A percentile compares a stretch with the other conserved stretches of the same genome.
Evolutionary conservation across 108 stramenopile species (phyloP).

Genomic region (Cyclostephanos invisitatus): DNA sequence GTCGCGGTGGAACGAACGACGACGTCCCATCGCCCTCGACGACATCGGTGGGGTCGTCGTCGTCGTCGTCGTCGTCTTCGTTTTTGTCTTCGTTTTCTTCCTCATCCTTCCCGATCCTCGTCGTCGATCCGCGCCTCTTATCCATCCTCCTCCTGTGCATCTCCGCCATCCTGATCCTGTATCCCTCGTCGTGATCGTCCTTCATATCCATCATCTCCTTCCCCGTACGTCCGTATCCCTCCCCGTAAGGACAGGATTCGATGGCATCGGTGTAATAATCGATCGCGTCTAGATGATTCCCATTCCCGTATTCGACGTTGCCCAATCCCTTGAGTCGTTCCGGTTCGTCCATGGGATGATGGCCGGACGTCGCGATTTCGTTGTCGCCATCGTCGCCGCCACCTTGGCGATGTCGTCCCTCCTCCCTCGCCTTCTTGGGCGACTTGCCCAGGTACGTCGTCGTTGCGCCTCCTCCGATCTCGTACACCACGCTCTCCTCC

Average conservation of each 20-base stretch:
- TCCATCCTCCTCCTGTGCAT: conserved; percentile 26
- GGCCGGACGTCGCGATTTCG: not conserved
- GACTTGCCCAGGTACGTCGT: not conserved
- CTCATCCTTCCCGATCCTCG: conserved; percentile 16
- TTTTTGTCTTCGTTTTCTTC: conserved; percentile 14
- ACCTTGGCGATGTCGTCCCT: too few species aligned
- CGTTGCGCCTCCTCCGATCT: conserved; percentile 19
- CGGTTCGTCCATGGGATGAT: conserved; percentile 32
- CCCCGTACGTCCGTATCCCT: conserved; percentile 45
- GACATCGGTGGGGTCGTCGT: conserved; percentile 1
- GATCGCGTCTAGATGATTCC: conserved; percentile 73
- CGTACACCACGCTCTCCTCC: conserved; percentile 9
- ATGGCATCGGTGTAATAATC: conserved; percentile 87
- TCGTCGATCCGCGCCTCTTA: conserved; percentile 4
- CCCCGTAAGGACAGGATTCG: conserved; percentile 59
- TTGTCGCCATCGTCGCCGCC: not conserved
- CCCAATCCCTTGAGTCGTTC: conserved; percentile 75
- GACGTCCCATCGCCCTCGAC: conserved; percentile 12
- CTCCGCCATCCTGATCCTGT: conserved; percentile 13
- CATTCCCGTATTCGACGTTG: conserved; percentile 68
- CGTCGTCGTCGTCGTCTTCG: conserved; percentile 14
- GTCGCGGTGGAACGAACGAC: conserved; percentile 42
- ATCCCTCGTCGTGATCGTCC: conserved; percentile 47
- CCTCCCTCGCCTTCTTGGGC: conserved; percentile 11
- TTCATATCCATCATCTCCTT: conserved; percentile 52